Evolutionary conservation across 768 basidiomycete genomes (phyloP), one percentile per base, ranked within the genome.

Genomic region (Imleria badia): DNA sequence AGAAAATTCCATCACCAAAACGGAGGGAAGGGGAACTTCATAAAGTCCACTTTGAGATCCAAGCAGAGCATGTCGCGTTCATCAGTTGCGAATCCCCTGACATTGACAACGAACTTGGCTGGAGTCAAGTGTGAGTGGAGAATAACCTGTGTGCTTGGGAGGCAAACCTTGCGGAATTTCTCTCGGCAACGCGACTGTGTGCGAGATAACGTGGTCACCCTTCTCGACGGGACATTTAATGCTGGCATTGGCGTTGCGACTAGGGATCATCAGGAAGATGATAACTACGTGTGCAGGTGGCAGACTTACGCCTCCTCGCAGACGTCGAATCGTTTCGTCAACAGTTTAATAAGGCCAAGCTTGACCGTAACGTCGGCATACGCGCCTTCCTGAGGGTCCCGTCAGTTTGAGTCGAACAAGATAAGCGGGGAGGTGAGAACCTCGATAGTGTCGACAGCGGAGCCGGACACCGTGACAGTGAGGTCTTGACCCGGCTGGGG

Each of bases 321-420:
- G 31, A 98, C 73, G 60, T 98, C 92, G 61, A 98, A 96, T 17
- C 60, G 66, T 75, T 91, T 97, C 42, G 77, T 72, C 31, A 98
- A 74, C n/a, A 98, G 69, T 75, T 92, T 97, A 66, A 99, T 82
- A 29, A 92, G 74, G 23, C 97, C 97, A n/a, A 98, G 78, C 71
- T 98, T 98, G 52, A 99, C 96, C 2, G 74, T 73, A 5, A 99
- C 94, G 60, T 95, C 85, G 9, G 89, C 96, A 63, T 83, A 90
- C 36, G 96, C 90, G 6, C 97, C 97, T 6, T 94, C 87, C 95
- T 98, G 59, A 13, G 13, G 23, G 49, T n/a, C 3, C 13, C 26
- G 35, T 73, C 19, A 63, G 50, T 30, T 54, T 26, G 53, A 40
- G 38, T 22, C 19, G 33, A 41, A 12, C 34, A 31, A 48, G 44